Percentiles rank a stretch among this genome's conserved stretches.
These are phyloP conservation scores for Paramecium sonneborni DNA, from an alignment of 73 alveolate genomes.

Conservation along the genomic window DNA sequence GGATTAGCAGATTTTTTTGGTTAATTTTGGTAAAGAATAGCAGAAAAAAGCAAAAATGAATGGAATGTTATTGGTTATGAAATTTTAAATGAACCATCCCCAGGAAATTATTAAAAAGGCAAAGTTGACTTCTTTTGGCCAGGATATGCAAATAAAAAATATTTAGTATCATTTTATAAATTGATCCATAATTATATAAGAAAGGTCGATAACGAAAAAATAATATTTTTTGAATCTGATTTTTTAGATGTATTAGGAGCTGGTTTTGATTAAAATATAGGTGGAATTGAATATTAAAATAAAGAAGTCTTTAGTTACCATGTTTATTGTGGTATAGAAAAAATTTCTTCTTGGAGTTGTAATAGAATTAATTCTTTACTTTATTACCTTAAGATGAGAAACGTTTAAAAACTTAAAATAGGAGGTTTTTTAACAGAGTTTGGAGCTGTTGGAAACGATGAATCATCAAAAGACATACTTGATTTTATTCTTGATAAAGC, in stretches of 20 bases:
- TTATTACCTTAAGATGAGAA: slow-evolving; percentile 63
- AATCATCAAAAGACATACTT: slow-evolving; percentile 70
- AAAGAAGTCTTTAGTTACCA: slow-evolving; percentile 60
- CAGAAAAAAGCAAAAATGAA: slow-evolving; percentile 71
- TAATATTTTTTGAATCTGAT: slow-evolving; percentile 84
- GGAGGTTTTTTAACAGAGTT: slow-evolving; percentile 78
- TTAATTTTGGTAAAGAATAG: slow-evolving; percentile 84
- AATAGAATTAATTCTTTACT: slow-evolving; percentile 62
- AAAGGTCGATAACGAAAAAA: slow-evolving; percentile 72
- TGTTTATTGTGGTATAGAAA: slow-evolving; percentile 51
- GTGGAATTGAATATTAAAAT: slow-evolving; percentile 29
- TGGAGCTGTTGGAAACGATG: slow-evolving; percentile 79
- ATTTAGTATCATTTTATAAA: slow-evolving; percentile 75
- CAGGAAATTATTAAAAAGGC: slow-evolving; percentile 77
- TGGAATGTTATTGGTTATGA: slow-evolving; percentile 87
- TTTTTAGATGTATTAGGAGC: slow-evolving; percentile 58
- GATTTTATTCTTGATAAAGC: slow-evolving; percentile 65
- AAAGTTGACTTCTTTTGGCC: slow-evolving; percentile 70
- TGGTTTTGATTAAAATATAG: slow-evolving; percentile 59
- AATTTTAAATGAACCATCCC: slow-evolving; percentile 89
- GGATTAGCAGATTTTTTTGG: slow-evolving; percentile 85
- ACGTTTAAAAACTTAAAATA: slow-evolving; percentile 71
- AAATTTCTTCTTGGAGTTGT: slow-evolving; percentile 51
- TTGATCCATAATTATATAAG: slow-evolving; percentile 74
- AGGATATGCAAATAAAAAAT: slow-evolving; percentile 72